Conservation (phyloP, 768 basidiomycete species). For the Tricholoma matsutake region DNA sequence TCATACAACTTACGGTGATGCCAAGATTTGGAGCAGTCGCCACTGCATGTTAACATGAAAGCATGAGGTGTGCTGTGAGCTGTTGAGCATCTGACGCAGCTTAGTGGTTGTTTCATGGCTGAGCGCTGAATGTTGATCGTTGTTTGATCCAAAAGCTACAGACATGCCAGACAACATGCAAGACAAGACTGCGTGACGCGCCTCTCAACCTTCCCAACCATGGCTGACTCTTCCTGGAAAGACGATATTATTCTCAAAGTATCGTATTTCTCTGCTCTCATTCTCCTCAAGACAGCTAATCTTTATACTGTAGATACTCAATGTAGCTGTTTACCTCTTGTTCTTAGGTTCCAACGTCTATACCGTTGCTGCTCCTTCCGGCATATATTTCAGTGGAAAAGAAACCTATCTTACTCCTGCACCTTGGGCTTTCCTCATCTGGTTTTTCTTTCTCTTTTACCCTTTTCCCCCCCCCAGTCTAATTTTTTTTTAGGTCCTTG, state of each 20-base stretch:
- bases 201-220: conserved; percentile 27
- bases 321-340: conserved; percentile 78
- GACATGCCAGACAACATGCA: background rate
- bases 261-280: too few relatives aligned
- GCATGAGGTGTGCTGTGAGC: conserved; percentile 21
- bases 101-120: background rate
- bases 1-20: conserved; percentile 42
- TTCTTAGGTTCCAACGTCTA: conserved; percentile 93
- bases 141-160: too few relatives aligned
- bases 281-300: background rate
- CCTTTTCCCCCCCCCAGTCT: background rate
- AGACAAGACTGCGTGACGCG: background rate
- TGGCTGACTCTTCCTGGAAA: conserved; percentile 64
- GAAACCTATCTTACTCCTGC: conserved; percentile 95
- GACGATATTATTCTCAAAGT: conserved; percentile 56
- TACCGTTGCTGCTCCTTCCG: conserved; percentile 72
- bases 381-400: conserved; percentile 69
- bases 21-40: conserved; percentile 25
- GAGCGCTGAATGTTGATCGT: too few relatives aligned
- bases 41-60: conserved; percentile 32
- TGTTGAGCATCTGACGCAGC: conserved; percentile 21
- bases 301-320: conserved; percentile 49
- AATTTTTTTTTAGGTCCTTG: conserved; percentile 54
- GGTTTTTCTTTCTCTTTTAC: conserved; percentile 40
- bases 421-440: conserved; percentile 88